phyloP scores from a whole-genome alignment of 1,284 basidiomycete genomes.

The Ustilago cynodontis region DNA sequence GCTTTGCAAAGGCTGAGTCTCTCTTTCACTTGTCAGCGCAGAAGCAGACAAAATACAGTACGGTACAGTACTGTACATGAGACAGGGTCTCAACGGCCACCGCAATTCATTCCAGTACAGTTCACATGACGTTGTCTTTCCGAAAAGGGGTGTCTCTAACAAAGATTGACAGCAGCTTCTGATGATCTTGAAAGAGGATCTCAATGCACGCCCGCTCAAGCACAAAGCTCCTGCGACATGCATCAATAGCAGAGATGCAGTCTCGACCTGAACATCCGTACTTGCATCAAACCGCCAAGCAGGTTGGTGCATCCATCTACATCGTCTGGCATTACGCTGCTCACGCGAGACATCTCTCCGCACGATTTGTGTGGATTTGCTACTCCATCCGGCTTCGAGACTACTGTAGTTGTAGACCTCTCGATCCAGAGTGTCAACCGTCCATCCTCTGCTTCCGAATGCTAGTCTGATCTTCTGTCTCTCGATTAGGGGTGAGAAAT shows the following conservation, averaged over 20 bases:
- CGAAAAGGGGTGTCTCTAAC: neutral
- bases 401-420: no score
- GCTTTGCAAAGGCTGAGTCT: slow-evolving; percentile 1
- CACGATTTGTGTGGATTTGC: no score
- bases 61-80: no score
- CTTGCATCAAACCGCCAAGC: slow-evolving; percentile 5
- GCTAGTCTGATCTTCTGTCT: no score
- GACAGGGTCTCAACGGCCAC: no score
- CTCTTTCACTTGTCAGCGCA: neutral
- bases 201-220: slow-evolving; percentile 3
- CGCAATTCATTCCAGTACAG: neutral
- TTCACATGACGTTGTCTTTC: slow-evolving; percentile 11
- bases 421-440: neutral
- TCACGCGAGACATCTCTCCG: slow-evolving; percentile 6
- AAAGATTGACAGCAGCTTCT: neutral
- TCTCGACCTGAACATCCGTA: neutral
- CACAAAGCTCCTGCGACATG: slow-evolving; percentile 12
- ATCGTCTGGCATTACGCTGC: no score
- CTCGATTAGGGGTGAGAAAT: slow-evolving; percentile 5
- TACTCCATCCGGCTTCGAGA: neutral
- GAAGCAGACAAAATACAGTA: neutral
- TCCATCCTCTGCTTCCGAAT: neutral
- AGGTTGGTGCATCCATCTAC: neutral
- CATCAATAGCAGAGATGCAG: neutral
- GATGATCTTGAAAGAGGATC: neutral